phyloP scores from a whole-genome alignment of 2,329 filamentous ascomycete genomes.

The Colletotrichum liriopes region DNA sequence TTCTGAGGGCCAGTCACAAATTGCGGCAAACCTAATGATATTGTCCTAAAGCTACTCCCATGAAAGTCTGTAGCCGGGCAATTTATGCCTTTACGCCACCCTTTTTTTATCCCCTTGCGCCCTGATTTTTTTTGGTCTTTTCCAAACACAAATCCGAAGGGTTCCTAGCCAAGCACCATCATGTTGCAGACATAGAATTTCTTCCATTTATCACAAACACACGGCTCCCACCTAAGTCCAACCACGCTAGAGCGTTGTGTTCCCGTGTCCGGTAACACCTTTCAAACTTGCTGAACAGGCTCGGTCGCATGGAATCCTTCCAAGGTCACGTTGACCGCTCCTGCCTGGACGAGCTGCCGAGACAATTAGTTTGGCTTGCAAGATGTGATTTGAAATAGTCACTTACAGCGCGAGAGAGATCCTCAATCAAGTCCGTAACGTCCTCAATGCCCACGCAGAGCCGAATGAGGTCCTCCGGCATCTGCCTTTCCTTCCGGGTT shows the following conservation, averaged over 20 bases:
- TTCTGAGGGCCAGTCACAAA: background rate
- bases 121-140: background rate
- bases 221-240: background rate
- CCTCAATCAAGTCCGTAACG: slow-evolving; percentile 90
- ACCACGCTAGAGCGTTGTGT: background rate
- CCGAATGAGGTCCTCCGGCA: slow-evolving; percentile 97
- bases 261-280: slow-evolving; percentile 6
- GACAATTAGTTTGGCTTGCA: slow-evolving; percentile 45
- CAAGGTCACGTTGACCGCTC: slow-evolving; percentile 88
- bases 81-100: background rate
- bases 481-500: slow-evolving; percentile 87
- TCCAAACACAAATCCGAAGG: background rate
- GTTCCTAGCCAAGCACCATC: background rate
- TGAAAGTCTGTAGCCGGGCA: background rate
- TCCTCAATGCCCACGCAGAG: slow-evolving; percentile 98
- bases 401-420: slow-evolving; percentile 91
- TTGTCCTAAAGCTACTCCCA: background rate
- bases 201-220: slow-evolving; percentile 11
- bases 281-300: slow-evolving; percentile 8
- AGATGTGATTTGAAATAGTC: background rate
- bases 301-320: slow-evolving; percentile 82
- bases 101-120: background rate
- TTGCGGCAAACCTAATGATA: background rate
- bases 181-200: slow-evolving; percentile 9
- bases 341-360: slow-evolving; percentile 89